Percentiles rank a stretch among this genome's conserved stretches.
Evolutionary conservation across 208 protist genomes (phyloP).

Genomic region (Trypanosoma mega): DNA sequence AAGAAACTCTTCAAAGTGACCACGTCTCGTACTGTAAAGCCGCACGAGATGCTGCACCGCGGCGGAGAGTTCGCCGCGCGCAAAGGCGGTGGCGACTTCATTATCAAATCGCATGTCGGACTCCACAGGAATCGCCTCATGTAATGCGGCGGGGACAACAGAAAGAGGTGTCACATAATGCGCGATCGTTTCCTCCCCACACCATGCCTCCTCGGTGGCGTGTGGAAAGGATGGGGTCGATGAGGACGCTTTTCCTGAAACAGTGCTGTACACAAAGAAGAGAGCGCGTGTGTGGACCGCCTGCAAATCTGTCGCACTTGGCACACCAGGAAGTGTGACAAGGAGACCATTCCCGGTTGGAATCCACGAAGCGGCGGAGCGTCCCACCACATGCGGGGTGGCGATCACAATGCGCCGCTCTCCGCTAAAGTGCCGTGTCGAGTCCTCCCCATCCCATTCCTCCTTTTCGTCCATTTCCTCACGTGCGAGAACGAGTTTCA

Average conservation of each 20-base stretch:
- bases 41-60: conserved; percentile 58
- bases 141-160: conserved; percentile 13
- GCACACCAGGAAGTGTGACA: conserved; percentile 74
- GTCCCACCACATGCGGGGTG: conserved; percentile 27
- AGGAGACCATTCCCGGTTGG: conserved; percentile 35
- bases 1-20: conserved; percentile 59
- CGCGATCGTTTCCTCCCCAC: conserved; percentile 18
- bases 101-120: conserved; percentile 44
- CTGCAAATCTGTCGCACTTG: conserved; percentile 61
- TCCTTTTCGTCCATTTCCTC: too few relatives aligned
- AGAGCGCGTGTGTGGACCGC: conserved; percentile 62
- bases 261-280: conserved; percentile 45
- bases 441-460: conserved; percentile 2
- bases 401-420: conserved; percentile 51
- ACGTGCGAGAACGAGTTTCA: conserved; percentile 41
- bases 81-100: conserved; percentile 61
- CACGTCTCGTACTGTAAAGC: conserved; percentile 43
- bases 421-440: conserved; percentile 35
- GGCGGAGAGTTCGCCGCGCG: conserved; percentile 52
- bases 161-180: conserved; percentile 12
- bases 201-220: not conserved
- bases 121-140: conserved; percentile 10
- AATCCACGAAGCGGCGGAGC: conserved; percentile 42
- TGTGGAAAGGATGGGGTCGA: not conserved
- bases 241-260: not conserved